Conservation (phyloP, 768 basidiomycete genomes). For the Suillus paluster region DNA sequence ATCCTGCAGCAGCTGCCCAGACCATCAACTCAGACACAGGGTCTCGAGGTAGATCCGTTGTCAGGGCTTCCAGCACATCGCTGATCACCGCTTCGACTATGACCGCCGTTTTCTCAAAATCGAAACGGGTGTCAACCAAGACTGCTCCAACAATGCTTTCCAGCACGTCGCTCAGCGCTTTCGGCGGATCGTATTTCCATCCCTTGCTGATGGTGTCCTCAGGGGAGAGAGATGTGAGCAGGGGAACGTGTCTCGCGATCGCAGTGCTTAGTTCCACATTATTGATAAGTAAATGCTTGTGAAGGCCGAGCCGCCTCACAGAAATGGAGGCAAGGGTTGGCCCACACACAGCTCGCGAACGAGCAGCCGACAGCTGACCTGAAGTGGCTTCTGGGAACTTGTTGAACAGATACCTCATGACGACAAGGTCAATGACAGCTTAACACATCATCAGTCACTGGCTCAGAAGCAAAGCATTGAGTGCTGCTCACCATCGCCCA, state of each 20-base stretch:
- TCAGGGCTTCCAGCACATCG: constrained; percentile 64
- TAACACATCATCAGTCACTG: constrained; percentile 16
- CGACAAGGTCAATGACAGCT: constrained; percentile 76
- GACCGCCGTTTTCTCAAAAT: constrained; percentile 67
- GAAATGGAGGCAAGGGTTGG: constrained; percentile 72
- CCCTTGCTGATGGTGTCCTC: constrained; percentile 68
- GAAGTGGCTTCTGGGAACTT: constrained; percentile 76
- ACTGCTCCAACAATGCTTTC: constrained; percentile 87
- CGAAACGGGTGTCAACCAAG: constrained; percentile 77
- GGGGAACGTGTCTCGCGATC: constrained; percentile 62
- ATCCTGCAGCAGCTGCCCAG: constrained; percentile 66
- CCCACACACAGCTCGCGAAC: constrained; percentile 73
- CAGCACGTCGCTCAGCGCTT: constrained; percentile 81
- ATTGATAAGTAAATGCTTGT: constrained; percentile 72
- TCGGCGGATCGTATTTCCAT: constrained; percentile 88
- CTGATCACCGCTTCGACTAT: constrained; percentile 68
- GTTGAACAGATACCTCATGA: constrained; percentile 71
- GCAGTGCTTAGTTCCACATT: constrained; percentile 68
- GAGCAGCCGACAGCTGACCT: constrained; percentile 74
- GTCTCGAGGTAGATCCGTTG: constrained; percentile 64
- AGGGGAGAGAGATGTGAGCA: constrained; percentile 57
- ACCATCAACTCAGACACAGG: constrained; percentile 75
- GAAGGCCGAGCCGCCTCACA: constrained; percentile 65
- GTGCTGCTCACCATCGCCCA: constrained; percentile 77
- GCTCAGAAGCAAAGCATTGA: background rate